These are phyloP conservation scores for Ogataea siamensis DNA, from an alignment of 805 yeast species.

Conservation along the genomic window DNA sequence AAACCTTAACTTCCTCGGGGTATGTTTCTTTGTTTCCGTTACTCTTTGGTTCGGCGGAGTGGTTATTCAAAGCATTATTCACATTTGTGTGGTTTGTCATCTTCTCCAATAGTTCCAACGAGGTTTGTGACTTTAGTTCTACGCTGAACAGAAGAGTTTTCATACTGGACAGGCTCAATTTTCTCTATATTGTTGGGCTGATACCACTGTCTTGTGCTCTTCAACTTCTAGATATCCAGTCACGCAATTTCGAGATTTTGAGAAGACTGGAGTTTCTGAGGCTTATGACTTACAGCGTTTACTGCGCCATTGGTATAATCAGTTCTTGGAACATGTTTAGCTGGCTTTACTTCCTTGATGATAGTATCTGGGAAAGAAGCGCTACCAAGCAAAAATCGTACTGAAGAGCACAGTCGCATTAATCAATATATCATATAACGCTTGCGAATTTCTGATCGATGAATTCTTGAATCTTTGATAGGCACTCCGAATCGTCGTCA, in stretches of 20 bases:
- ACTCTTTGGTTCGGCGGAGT: conserved; percentile 74
- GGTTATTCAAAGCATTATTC: conserved; percentile 70
- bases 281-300: conserved; percentile 79
- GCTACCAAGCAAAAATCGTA: conserved; percentile 6
- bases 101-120: conserved; percentile 68
- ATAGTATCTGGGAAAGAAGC: conserved; percentile 53
- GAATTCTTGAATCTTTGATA: conserved; percentile 4
- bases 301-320: conserved; percentile 82
- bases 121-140: conserved; percentile 51
- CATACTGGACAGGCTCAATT: conserved; percentile 66
- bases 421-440: conserved; percentile 2
- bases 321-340: conserved; percentile 85
- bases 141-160: conserved; percentile 48
- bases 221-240: conserved; percentile 52
- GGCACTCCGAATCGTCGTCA: conserved; percentile 3
- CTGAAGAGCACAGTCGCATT: conserved; percentile 2
- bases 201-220: conserved; percentile 55
- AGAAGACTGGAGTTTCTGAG: conserved; percentile 69
- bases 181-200: conserved; percentile 65
- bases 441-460: not conserved
- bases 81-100: conserved; percentile 85
- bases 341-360: conserved; percentile 86
- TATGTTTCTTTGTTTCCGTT: conserved; percentile 88
- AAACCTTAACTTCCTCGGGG: conserved; percentile 73
- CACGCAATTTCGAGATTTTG: conserved; percentile 49